Conservation (phyloP, 345 rosid species). For the Mangifera indica region DNA sequence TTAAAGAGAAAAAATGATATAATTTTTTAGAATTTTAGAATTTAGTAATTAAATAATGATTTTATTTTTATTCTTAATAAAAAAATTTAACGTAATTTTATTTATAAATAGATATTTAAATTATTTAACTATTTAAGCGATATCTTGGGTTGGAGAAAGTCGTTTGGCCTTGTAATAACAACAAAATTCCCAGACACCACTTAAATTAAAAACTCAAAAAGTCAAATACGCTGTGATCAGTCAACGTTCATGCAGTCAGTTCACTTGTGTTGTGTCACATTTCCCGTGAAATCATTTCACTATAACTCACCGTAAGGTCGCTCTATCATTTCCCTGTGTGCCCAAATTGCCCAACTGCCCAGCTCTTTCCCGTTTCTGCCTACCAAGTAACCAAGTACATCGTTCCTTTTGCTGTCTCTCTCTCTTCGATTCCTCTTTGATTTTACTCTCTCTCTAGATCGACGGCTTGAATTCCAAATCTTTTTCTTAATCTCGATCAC, state of each 20-base stretch:
- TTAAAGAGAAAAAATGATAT: too few relatives aligned
- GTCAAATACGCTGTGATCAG: too few relatives aligned
- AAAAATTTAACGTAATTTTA: too few relatives aligned
- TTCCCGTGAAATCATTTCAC: conserved; percentile 11
- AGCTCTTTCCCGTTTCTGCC: conserved; percentile 36
- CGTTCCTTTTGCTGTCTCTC: conserved; percentile 39
- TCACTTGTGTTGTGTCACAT: conserved; percentile 4
- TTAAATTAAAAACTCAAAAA: too few relatives aligned
- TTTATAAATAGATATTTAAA: too few relatives aligned
- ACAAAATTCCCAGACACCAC: too few relatives aligned
- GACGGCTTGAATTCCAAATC: not conserved
- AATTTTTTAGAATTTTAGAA: too few relatives aligned
- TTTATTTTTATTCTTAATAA: too few relatives aligned
- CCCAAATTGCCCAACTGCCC: conserved; percentile 52
- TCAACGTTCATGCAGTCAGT: conserved; percentile 14
- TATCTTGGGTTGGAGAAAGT: too few relatives aligned
- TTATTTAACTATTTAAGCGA: too few relatives aligned
- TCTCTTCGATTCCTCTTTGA: conserved; percentile 19
- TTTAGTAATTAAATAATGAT: too few relatives aligned
- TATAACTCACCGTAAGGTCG: conserved; percentile 32
- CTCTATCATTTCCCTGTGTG: conserved; percentile 6
- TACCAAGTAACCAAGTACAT: conserved; percentile 34
- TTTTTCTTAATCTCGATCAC: not conserved
- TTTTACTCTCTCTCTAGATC: conserved; percentile 18
- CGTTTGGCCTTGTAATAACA: too few relatives aligned